Base-by-base conservation (phyloP, 1,284 basidiomycete genomes). In the Microbotryum silenes-acaulis region DNA sequence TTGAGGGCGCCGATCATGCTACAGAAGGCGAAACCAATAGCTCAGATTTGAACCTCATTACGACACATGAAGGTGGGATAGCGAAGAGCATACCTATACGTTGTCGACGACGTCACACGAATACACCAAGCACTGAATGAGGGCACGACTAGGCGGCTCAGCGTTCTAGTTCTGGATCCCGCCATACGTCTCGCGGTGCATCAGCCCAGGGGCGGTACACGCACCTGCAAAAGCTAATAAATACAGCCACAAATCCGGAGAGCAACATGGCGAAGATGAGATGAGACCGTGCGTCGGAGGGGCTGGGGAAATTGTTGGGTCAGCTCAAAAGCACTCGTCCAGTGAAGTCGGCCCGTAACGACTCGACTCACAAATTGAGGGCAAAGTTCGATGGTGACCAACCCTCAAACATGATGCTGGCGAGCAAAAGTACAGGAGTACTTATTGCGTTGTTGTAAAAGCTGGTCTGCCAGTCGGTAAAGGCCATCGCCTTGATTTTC, bases 1-100 rank as follows among this genome's bases (percentile, higher is more conserved):
- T 98, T 98, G 71, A 98, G 77, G 0, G 94, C 94, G 9, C 94
- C 94, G 54, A 97, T 91, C 94, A 98, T 97, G 71, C 90, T 92
- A 74, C 45, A 42, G 18, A 25, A 31, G 25, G 33, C 16, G 56
- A 21, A 20, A 27, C 20, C 10, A 21, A 14, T 12, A 27, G n/a
- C 5, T 49, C n/a, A 49, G 48, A n/a, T 21, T 1, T 49, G 21
- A 27, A 9, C 48, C 4, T 27, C 9, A 8, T 49, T 42, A 14
- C 37, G 48, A 49, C 48, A 21, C 48, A 49, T 49, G n/a, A 21
- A 49, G 48, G 20, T 16, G n/a, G 8, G 14, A 49, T 49, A 16
- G 10, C 37, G 16, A 42, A 42, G 21, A 21, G 25, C 48, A 12
- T 12, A 49, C 48, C 48, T 49, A 33, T 53, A 53, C 6, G 51